Evolutionary conservation across 371 early-diverging fungal genomes (phyloP), one percentile per base, ranked within the genome.

Genomic region (Dinochytrium kinnereticum): DNA sequence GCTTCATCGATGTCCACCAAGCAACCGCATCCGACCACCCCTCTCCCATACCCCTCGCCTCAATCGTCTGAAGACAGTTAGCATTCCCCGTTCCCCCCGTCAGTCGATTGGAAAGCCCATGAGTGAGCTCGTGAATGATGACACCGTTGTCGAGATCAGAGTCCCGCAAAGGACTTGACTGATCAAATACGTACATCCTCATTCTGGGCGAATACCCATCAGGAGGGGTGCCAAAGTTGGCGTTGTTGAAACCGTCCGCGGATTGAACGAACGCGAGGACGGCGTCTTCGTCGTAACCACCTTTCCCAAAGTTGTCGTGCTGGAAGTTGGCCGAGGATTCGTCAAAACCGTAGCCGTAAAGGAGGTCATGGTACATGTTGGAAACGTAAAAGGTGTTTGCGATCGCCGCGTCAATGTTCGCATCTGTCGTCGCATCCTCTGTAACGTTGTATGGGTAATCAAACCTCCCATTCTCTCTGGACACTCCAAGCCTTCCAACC

Each of bases 1-100:
- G 61, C 34, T 83, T 87, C 85, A 90, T 86, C 33, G 91, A 87
- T 75, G 94, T 83, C 51, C 90, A 85, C 36, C 92, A 91, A 17
- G 94, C 95, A 66, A 94, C 84, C n/a, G n/a, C n/a, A n/a, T n/a
- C n/a, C n/a, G n/a, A n/a, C n/a, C n/a, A n/a, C n/a, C n/a, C n/a
- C n/a, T 97, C 97, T 67, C 96, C 95, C 93, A 96, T 92, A 67
- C 95, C 95, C 64, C 93, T 95, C 5, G 94, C 87, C 83, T 94
- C 92, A 65, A 90, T 91, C 87, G 91, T 90, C 30, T 87, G 87
- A 51, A 96, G 84, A 78, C 96, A 96, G 78, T 92, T 90, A 72
- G 91, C 87, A 86, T 94, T 93, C 53, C 88, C 87, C 28, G 93
- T 92, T 13, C 96, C 95, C 73, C 95, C 96, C 0, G 96, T 96